Evolutionary conservation across 2,329 filamentous ascomycete genomes (phyloP), one percentile per base, ranked within the genome.

Genomic region (Ophidiomyces ophidiicola): DNA sequence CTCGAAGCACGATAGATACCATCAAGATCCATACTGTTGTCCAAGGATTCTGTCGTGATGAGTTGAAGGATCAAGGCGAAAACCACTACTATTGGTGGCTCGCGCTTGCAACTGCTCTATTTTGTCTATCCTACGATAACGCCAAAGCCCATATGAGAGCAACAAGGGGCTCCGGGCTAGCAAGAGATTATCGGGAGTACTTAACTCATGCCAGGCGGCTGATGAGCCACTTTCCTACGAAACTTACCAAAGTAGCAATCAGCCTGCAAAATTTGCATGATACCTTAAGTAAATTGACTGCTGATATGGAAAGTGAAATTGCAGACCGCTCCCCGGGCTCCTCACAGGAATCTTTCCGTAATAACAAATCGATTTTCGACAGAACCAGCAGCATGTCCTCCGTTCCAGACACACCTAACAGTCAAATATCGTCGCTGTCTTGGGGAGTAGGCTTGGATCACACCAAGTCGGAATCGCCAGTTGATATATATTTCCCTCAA

Each of bases 21-120:
- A 52, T 68, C 25, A 67, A 64, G 38, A 60, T 68, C 4, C 66
- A 69, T 44, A 64, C 59, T 19, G 64, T 68, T 2, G 63, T 68
- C 1, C 66, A 69, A 42, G 57, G 55, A 4, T 67, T 68, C 31
- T 64, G 62, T 44, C 60, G 64, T 10, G 65, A 68, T 45, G 63
- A 66, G 39, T 53, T 69, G 7, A 61, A 56, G 30, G 57, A 42
- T 4, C 43, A 50, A n/a, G 52, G 53, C 7, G 48, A 53, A 21
- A 54, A 58, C 0, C 56, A 55, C 32, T 66, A 62, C 24, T 55
- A 62, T 31, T 58, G 57, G 34, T 68, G 64, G 64, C 51, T 69
- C 12, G 50, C 56, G 18, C 55, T 64, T 31, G 63, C 63, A 11
- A 59, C 58, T 3, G 54, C 53, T 0, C 52, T 68, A 19, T 55